Conservation (phyloP, 2,329 filamentous ascomycete genomes). For the Fonsecaea multimorphosa region DNA sequence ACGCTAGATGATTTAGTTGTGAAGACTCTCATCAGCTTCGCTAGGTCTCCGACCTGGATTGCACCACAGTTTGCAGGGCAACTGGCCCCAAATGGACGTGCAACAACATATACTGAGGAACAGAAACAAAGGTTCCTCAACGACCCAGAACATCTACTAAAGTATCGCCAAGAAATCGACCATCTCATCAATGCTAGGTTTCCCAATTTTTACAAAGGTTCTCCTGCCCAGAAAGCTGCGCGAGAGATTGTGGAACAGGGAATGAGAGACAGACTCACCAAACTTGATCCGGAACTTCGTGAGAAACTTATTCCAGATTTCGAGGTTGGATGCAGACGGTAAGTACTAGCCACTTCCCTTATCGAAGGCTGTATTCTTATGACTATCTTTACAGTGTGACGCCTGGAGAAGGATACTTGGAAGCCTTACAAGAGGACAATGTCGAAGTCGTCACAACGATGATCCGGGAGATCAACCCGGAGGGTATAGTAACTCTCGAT, state of each 20-base stretch:
- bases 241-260: slow-evolving; percentile 59
- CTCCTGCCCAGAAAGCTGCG: slow-evolving; percentile 57
- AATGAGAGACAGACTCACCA: slow-evolving; percentile 42
- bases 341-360: not conserved
- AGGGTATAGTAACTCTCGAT: slow-evolving; percentile 49
- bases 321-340: not conserved
- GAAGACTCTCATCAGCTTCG: slow-evolving; percentile 36
- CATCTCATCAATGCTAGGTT: not conserved
- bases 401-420: slow-evolving; percentile 51
- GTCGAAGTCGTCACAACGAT: slow-evolving; percentile 48
- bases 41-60: slow-evolving; percentile 39
- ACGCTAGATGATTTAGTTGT: slow-evolving; percentile 15
- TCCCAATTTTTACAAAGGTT: slow-evolving; percentile 51
- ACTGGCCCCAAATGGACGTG: slow-evolving; percentile 22
- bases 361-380: not conserved
- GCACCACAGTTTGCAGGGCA: slow-evolving; percentile 27
- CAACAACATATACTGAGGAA: slow-evolving; percentile 36
- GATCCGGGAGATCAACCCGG: slow-evolving; percentile 47
- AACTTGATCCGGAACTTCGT: not conserved
- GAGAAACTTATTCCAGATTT: not conserved
- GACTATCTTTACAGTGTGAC: slow-evolving; percentile 36
- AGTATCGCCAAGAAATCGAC: slow-evolving; percentile 1
- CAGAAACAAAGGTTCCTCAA: slow-evolving; percentile 8
- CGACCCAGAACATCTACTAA: not conserved
- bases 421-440: slow-evolving; percentile 52